These are phyloP conservation scores for Candida freyschussii DNA, from an alignment of 1,139 yeast genomes.

Conservation along the genomic window DNA sequence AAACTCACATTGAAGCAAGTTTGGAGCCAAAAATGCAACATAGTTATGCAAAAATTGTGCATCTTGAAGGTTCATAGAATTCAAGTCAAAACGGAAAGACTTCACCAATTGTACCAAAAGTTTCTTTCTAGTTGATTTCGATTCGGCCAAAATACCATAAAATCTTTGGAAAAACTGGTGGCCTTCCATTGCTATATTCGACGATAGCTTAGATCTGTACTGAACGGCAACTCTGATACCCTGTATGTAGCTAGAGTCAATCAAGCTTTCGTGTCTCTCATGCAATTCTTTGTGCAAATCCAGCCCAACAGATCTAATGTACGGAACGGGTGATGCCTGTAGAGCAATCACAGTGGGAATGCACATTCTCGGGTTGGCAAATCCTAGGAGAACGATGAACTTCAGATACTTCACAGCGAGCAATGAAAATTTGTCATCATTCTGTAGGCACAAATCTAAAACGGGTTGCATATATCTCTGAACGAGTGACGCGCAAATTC, in stretches of 20 bases:
- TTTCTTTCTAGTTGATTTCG: conserved; percentile 43
- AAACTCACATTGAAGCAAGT: conserved; percentile 30
- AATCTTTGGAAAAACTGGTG: conserved; percentile 30
- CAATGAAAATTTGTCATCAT: conserved; percentile 41
- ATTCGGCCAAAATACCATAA: conserved; percentile 40
- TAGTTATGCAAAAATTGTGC: conserved; percentile 27
- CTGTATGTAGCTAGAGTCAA: conserved; percentile 59
- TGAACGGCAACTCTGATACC: conserved; percentile 55
- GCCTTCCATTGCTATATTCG: conserved; percentile 12
- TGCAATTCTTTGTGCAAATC: conserved; percentile 51
- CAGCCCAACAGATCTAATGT: conserved; percentile 45
- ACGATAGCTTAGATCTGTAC: conserved; percentile 28
- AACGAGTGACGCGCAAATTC: conserved; percentile 66
- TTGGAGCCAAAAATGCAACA: conserved; percentile 35
- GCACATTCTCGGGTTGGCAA: conserved; percentile 68
- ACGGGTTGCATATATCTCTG: conserved; percentile 54
- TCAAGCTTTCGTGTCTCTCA: conserved; percentile 64
- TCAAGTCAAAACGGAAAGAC: conserved; percentile 31
- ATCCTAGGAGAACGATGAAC: conserved; percentile 56
- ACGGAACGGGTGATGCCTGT: conserved; percentile 45
- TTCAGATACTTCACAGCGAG: conserved; percentile 51
- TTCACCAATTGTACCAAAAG: conserved; percentile 36
- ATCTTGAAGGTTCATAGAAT: conserved; percentile 12
- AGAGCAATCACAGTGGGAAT: conserved; percentile 68
- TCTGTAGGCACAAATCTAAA: conserved; percentile 43